Conservation (phyloP, 331 rosid genomes). For the Malus hybrid region DNA sequence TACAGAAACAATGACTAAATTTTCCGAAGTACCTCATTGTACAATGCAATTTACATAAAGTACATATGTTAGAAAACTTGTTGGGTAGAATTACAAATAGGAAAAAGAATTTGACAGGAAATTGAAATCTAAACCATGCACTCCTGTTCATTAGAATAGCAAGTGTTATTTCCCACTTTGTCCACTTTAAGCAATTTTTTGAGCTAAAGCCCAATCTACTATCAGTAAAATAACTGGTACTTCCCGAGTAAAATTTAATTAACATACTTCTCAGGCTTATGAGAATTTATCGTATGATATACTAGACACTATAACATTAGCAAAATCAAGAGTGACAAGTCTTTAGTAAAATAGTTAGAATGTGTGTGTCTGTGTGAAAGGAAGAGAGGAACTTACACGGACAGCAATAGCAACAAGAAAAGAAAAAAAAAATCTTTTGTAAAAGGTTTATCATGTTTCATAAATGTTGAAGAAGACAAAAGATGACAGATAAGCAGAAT, state of each 20-base stretch:
- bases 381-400: not conserved
- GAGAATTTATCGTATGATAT: too few species aligned
- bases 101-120: not conserved
- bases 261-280: too few species aligned
- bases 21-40: not conserved
- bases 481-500: not conserved
- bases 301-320: too few species aligned
- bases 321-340: too few species aligned
- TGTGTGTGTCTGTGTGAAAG: too few species aligned
- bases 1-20: not conserved
- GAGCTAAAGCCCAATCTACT: not conserved
- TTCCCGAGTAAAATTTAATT: too few species aligned
- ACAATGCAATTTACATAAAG: not conserved
- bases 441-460: not conserved
- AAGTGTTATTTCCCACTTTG: too few species aligned
- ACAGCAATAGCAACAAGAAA: not conserved
- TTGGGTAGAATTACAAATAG: not conserved
- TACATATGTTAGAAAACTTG: not conserved
- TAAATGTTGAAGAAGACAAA: not conserved
- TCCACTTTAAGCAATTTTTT: not conserved
- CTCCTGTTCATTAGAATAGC: not conserved
- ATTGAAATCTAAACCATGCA: not conserved
- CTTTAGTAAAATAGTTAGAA: too few species aligned
- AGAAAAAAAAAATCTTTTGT: not conserved
- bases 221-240: not conserved